A percentile compares a stretch with the other conserved stretches of the same genome.
These are phyloP conservation scores for Neurospora tetraspora DNA, from an alignment of 495 filamentous ascomycete species.

Conservation along the genomic window DNA sequence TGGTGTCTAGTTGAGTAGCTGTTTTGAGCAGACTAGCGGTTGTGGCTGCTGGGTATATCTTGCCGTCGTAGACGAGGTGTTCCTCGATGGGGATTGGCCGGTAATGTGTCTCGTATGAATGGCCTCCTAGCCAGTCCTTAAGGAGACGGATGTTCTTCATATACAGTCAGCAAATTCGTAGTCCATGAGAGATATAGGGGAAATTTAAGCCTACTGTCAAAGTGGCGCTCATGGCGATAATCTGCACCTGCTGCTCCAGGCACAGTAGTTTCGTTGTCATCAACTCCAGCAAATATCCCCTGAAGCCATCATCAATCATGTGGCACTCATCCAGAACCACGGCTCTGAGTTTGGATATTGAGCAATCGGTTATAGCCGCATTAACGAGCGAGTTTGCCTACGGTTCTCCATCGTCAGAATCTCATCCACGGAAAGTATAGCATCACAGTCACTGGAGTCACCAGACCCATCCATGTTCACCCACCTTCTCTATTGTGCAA, in stretches of 20 bases:
- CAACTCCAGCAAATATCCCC: slow-evolving; percentile 76
- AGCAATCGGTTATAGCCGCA: slow-evolving; percentile 60
- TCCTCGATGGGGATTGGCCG: slow-evolving; percentile 68
- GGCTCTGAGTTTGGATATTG: slow-evolving; percentile 50
- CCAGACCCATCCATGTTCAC: not conserved
- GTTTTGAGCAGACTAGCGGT: slow-evolving; percentile 54
- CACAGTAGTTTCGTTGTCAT: slow-evolving; percentile 68
- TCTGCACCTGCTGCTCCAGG: slow-evolving; percentile 58
- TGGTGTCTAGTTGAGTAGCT: slow-evolving; percentile 40
- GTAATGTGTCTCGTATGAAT: slow-evolving; percentile 64
- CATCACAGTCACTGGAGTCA: not conserved
- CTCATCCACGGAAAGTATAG: not conserved
- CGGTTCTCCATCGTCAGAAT: slow-evolving; percentile 10
- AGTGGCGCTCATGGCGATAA: slow-evolving; percentile 79
- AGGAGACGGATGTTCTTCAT: slow-evolving; percentile 56
- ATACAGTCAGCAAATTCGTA: not conserved
- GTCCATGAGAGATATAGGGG: not conserved
- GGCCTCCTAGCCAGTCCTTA: slow-evolving; percentile 62
- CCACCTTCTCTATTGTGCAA: slow-evolving; percentile 77
- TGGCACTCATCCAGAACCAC: slow-evolving; percentile 76
- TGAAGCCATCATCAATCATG: slow-evolving; percentile 70
- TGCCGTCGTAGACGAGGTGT: slow-evolving; percentile 64
- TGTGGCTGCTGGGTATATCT: slow-evolving; percentile 54
- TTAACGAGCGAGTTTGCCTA: slow-evolving; percentile 78
- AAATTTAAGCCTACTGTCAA: slow-evolving; percentile 42